Evolutionary conservation across 768 basidiomycete genomes (phyloP), one percentile per base, ranked within the genome.

Genomic region (Pleurotus tuoliensis): DNA sequence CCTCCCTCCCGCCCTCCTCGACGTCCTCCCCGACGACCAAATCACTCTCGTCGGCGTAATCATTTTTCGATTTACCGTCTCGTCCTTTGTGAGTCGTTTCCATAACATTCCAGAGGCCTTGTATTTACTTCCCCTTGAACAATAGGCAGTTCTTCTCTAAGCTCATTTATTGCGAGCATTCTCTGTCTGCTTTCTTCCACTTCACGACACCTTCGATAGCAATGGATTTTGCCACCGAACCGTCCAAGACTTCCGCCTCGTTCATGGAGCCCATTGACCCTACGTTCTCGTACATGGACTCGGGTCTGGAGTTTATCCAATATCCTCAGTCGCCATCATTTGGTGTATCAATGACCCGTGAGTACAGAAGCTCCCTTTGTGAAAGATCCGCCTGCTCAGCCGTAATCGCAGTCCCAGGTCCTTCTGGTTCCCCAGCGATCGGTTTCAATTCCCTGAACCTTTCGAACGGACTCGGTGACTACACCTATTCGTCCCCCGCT

Each of bases 381-480:
- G 44, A 44, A 55, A 59, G 46, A 30, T 44, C 45, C 40, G 58
- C 59, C 61, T 57, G 58, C 58, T 34, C 54, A 56, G 46, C 55
- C 38, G 55, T 58, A 53, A 58, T 49, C 56, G 16, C 61, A 85
- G 83, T 87, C 37, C 82, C 83, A 47, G 73, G 73, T 63, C 71
- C 80, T 47, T 73, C 76, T 47, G 73, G 80, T 41, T 81, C 82
- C 48, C 83, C 87, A 3, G 80, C 82, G 60, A 77, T 87, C 56
- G 82, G 82, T 66, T 87, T 86, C 74, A 79, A 81, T 64, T 72
- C 79, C 37, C 70, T 88, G 59, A 86, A 81, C 72, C 73, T 87
- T 63, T 70, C 80, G 43, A 76, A 73, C 65, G 72, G 77, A 62
- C 74, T 84, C 59, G 74, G 75, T 58, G 77, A 77, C 57, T 78